Conservation (phyloP, 306 rosid genomes). For the Oxytropis ochrocephala region DNA sequence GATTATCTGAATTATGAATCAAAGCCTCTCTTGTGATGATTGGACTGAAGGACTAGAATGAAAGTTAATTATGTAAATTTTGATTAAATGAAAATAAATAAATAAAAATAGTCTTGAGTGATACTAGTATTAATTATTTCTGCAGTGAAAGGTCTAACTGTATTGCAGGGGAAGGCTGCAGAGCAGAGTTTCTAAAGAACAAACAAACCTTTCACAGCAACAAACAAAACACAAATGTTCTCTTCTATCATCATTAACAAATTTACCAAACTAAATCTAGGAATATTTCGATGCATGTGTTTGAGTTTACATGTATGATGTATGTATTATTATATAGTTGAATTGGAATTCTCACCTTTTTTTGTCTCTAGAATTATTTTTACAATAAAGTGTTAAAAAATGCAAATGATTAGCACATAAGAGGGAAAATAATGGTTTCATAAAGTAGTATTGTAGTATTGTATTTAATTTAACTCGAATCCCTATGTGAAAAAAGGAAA, state of each 20-base stretch:
- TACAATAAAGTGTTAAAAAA: neutral
- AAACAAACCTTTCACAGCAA: slow-evolving; percentile 12
- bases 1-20: neutral
- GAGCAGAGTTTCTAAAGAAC: slow-evolving; percentile 22
- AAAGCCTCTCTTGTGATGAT: neutral
- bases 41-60: neutral
- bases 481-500: slow-evolving; percentile 25
- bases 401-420: slow-evolving; percentile 22
- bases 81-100: neutral
- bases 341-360: neutral
- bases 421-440: slow-evolving; percentile 18
- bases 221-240: neutral
- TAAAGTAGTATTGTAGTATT: slow-evolving; percentile 15
- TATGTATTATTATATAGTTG: neutral
- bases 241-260: slow-evolving; percentile 1
- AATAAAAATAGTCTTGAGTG: neutral
- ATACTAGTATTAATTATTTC: neutral
- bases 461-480: slow-evolving; percentile 24
- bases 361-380: neutral
- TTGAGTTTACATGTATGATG: neutral
- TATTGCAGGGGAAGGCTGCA: slow-evolving; percentile 27
- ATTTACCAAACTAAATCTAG: slow-evolving; percentile 16
- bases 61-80: neutral
- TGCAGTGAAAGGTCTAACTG: slow-evolving; percentile 17
- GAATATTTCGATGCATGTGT: slow-evolving; percentile 3